Conservation (phyloP, 2,329 filamentous ascomycete genomes). For the Cercospora nicotianae region DNA sequence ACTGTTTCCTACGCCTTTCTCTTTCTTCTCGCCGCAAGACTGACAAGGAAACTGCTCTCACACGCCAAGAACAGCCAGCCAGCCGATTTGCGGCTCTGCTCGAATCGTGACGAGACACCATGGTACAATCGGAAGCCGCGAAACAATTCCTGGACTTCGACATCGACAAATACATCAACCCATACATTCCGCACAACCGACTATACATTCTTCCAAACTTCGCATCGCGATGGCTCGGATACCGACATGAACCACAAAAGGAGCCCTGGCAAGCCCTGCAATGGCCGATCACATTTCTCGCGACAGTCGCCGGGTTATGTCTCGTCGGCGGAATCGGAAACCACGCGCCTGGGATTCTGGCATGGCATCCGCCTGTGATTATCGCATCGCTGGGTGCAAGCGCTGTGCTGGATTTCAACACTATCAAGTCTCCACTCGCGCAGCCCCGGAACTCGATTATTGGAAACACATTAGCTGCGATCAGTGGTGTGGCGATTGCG, state of each 20-base stretch:
- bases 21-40: neutral
- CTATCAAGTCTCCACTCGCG: conserved; percentile 48
- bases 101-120: neutral
- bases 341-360: conserved; percentile 41
- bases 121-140: conserved; percentile 12
- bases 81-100: neutral
- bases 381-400: conserved; percentile 49
- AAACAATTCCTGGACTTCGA: conserved; percentile 58
- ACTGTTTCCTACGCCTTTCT: neutral
- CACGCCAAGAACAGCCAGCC: neutral
- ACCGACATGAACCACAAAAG: conserved; percentile 40
- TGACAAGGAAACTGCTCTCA: neutral
- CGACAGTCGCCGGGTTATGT: conserved; percentile 47
- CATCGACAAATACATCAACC: conserved; percentile 75
- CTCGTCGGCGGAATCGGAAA: conserved; percentile 46
- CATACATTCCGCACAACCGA: conserved; percentile 64
- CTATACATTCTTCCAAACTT: conserved; percentile 64
- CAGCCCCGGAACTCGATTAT: conserved; percentile 50
- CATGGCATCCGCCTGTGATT: conserved; percentile 45
- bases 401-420: conserved; percentile 51
- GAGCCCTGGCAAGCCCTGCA: conserved; percentile 46
- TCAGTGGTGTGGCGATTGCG: conserved; percentile 47
- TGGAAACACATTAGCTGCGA: conserved; percentile 48
- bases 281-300: conserved; percentile 46
- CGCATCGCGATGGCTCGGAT: conserved; percentile 65